Percentiles rank a stretch among this genome's conserved stretches.
These are phyloP conservation scores for Sporothrix brasiliensis DNA, from an alignment of 2,329 filamentous ascomycete species.

Conservation along the genomic window DNA sequence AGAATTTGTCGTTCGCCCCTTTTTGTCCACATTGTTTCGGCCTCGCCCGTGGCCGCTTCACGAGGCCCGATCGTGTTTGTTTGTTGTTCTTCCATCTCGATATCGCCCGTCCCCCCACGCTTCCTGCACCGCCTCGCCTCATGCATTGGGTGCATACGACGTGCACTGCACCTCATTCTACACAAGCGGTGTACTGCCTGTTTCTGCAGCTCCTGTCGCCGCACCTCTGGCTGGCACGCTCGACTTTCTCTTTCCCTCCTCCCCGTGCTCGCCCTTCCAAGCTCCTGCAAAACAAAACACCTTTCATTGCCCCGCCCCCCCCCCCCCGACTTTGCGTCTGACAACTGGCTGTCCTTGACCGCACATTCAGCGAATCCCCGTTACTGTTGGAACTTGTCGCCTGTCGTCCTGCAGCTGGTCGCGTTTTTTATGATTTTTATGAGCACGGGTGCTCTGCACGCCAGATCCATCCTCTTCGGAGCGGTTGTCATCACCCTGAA, in stretches of 20 bases:
- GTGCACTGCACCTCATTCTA: background rate
- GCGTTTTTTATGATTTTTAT: constrained; percentile 1
- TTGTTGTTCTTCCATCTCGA: background rate
- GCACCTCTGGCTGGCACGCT: background rate
- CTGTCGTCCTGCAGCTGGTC: background rate
- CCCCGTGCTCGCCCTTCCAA: background rate
- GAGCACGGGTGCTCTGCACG: background rate
- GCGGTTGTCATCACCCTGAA: background rate
- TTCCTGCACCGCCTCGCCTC: background rate
- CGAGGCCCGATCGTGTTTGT: constrained; percentile 19
- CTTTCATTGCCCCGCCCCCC: constrained; percentile 1
- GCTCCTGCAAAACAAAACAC: background rate
- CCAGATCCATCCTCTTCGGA: background rate
- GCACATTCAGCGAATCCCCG: constrained; percentile 12
- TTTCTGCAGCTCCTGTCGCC: background rate
- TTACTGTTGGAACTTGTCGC: background rate
- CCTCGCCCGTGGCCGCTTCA: constrained; percentile 7
- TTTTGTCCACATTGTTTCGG: background rate
- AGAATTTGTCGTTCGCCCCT: background rate
- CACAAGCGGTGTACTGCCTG: background rate
- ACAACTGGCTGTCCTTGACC: constrained; percentile 15
- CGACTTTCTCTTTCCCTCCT: background rate
- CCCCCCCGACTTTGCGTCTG: constrained; percentile 18
- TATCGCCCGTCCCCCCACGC: constrained; percentile 13
- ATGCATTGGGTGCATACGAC: background rate